Percentiles rank a stretch among this genome's conserved stretches.
Conservation (phyloP, 1,284 basidiomycete species). For the Cystobasidium pallidum region DNA sequence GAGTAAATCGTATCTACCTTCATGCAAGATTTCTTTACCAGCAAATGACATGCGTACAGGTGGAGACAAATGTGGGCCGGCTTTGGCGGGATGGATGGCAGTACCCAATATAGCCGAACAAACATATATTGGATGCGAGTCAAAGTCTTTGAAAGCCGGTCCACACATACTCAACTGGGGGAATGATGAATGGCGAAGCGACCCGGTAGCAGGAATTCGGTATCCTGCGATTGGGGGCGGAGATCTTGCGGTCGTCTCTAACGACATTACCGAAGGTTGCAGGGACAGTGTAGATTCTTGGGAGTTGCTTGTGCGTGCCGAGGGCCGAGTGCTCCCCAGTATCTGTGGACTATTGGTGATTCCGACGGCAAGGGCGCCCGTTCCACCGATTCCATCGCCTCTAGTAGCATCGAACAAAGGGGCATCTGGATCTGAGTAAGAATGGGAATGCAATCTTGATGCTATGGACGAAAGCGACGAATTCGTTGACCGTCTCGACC, state of each 20-base stretch:
- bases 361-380: neutral
- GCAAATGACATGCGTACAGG: conserved; percentile 37
- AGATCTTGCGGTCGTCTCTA: conserved; percentile 13
- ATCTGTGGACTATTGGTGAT: neutral
- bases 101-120: conserved; percentile 40
- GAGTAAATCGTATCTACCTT: conserved; percentile 37
- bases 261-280: conserved; percentile 9
- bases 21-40: conserved; percentile 33
- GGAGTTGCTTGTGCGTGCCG: neutral
- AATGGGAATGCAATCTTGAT: neutral
- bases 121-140: conserved; percentile 33
- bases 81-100: conserved; percentile 40
- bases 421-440: neutral
- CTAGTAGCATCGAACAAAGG: neutral
- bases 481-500: conserved; percentile 17
- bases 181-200: conserved; percentile 20
- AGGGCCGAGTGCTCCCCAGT: neutral
- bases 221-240: conserved; percentile 39
- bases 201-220: conserved; percentile 32
- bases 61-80: conserved; percentile 36
- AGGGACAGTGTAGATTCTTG: conserved; percentile 23
- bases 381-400: too few species aligned
- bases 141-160: conserved; percentile 37
- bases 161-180: conserved; percentile 39
- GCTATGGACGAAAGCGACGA: conserved; percentile 13